Evolutionary conservation across 345 rosid genomes (phyloP).

Genomic region (Salix brachista): DNA sequence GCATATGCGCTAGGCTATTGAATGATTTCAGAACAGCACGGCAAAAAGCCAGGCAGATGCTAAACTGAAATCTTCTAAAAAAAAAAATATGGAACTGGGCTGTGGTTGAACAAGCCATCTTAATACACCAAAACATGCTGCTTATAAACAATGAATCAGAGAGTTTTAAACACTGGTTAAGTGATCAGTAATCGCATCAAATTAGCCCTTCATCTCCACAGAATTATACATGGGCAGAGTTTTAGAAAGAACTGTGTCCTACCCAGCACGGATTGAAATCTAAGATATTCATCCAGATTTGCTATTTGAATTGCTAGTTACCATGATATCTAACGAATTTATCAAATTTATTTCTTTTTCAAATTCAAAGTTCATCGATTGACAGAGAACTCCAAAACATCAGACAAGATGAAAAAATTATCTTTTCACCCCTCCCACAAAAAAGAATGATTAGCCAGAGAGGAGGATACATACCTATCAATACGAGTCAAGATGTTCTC

Average conservation of each 20-base stretch:
- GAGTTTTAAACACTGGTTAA: neutral
- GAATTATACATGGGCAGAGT: neutral
- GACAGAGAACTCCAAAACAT: neutral
- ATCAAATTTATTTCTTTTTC: neutral
- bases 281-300: neutral
- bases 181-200: neutral
- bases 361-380: neutral
- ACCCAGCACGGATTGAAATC: neutral
- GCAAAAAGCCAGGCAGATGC: no score
- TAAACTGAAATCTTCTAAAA: no score
- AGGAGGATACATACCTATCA: constrained; percentile 58
- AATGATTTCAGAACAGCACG: no score
- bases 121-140: neutral
- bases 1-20: no score
- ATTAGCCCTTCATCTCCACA: neutral
- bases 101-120: neutral
- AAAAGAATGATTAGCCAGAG: no score
- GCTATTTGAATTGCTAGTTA: neutral
- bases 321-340: neutral
- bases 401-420: neutral
- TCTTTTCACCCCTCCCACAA: neutral
- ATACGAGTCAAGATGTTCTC: constrained; percentile 69
- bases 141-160: neutral
- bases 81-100: neutral
- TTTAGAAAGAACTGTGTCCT: neutral